Evolutionary conservation across 495 filamentous ascomycete species (phyloP).

Genomic region (Penicillium dipodomyicola): DNA sequence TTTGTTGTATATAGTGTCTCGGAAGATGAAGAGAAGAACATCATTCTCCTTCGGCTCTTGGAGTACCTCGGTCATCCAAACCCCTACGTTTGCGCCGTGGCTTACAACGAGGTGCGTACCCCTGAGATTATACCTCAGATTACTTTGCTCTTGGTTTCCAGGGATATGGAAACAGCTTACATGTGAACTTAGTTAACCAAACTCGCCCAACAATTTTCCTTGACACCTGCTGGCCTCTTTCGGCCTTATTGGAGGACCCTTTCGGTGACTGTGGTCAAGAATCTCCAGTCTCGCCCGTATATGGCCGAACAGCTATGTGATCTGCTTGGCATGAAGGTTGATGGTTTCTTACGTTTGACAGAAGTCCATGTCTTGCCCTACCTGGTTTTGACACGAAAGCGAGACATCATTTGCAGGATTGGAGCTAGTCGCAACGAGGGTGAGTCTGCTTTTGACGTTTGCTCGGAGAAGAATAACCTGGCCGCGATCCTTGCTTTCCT

Average conservation of each 20-base stretch:
- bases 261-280: conserved; percentile 74
- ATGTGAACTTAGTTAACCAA: conserved; percentile 47
- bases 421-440: conserved; percentile 66
- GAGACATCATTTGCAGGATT: conserved; percentile 76
- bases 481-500: conserved; percentile 76
- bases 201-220: conserved; percentile 60
- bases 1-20: conserved; percentile 45
- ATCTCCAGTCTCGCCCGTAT: conserved; percentile 74
- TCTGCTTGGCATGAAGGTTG: conserved; percentile 67
- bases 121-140: neutral
- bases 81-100: conserved; percentile 69
- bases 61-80: conserved; percentile 86
- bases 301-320: conserved; percentile 78
- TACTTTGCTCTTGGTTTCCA: neutral
- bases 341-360: conserved; percentile 70
- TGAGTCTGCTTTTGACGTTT: conserved; percentile 56
- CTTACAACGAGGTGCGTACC: conserved; percentile 70
- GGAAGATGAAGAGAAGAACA: conserved; percentile 75
- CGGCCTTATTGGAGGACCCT: conserved; percentile 84
- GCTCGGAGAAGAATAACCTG: conserved; percentile 66
- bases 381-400: conserved; percentile 72
- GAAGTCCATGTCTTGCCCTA: conserved; percentile 81
- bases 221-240: conserved; percentile 65
- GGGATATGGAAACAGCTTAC: conserved; percentile 6
- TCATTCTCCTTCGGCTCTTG: conserved; percentile 77